A percentile compares a stretch with the other conserved stretches of the same genome.
phyloP scores from a whole-genome alignment of 31 red algal species.

The Odonthalia washingtoniensis region DNA sequence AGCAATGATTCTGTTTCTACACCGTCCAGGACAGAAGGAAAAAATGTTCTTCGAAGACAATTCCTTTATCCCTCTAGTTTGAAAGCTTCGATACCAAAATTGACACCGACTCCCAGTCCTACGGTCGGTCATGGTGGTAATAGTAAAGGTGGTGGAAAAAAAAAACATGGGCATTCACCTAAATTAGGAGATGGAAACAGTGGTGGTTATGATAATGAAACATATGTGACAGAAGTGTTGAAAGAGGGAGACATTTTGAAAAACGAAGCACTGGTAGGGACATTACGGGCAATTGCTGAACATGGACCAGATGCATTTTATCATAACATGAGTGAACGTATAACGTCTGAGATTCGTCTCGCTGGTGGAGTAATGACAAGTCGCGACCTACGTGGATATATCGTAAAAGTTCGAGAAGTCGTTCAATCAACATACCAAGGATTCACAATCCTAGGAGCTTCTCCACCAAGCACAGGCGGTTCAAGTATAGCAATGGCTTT shows the following conservation, averaged over 20 bases:
- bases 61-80: too few species aligned
- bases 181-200: too few species aligned
- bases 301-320: conserved; percentile 83
- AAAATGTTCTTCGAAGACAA: too few species aligned
- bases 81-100: too few species aligned
- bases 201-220: conserved; percentile 31
- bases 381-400: conserved; percentile 73
- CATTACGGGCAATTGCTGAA: conserved; percentile 66
- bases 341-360: conserved; percentile 71
- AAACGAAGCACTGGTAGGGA: conserved; percentile 61
- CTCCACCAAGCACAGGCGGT: conserved; percentile 89
- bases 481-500: conserved; percentile 78
- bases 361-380: conserved; percentile 87
- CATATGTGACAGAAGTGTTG: conserved; percentile 54
- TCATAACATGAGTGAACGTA: conserved; percentile 30
- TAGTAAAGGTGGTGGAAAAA: conserved; percentile 58
- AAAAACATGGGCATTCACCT: conserved; percentile 44
- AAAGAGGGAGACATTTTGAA: conserved; percentile 72
- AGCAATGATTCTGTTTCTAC: conserved; percentile 39
- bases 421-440: conserved; percentile 70
- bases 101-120: too few species aligned
- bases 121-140: too few species aligned
- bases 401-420: conserved; percentile 46
- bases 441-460: conserved; percentile 73
- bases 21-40: neutral